These are phyloP conservation scores for Naegleria lovaniensis DNA, from an alignment of 208 protist genomes.

Conservation along the genomic window DNA sequence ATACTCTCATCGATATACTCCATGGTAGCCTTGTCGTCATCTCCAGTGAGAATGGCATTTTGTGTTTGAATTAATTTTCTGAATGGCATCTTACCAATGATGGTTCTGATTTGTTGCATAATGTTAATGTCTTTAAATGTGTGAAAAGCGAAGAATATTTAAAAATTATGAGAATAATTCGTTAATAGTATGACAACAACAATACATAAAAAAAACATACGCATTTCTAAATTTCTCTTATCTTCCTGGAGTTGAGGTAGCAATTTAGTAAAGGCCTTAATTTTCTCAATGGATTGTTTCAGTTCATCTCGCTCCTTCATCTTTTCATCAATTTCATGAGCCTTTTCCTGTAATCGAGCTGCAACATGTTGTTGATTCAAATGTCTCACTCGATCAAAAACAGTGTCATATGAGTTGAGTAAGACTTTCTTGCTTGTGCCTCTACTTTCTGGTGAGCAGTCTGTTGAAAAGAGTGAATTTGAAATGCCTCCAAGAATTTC, in stretches of 20 bases:
- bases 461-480: background rate
- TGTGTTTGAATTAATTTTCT: background rate
- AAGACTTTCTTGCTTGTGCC: background rate
- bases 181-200: background rate
- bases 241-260: slow-evolving; percentile 22
- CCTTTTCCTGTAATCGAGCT: background rate
- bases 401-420: background rate
- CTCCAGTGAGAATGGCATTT: background rate
- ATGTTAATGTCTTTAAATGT: slow-evolving; percentile 28
- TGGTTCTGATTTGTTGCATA: background rate
- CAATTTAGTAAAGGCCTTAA: slow-evolving; percentile 6
- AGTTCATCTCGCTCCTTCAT: background rate
- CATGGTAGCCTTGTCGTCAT: background rate
- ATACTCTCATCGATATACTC: slow-evolving; percentile 21
- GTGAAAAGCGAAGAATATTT: background rate
- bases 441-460: too few species aligned
- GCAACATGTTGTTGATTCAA: background rate
- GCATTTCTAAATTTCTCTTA: background rate
- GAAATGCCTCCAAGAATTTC: slow-evolving; percentile 13
- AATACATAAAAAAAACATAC: background rate
- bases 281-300: background rate
- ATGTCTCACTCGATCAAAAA: background rate
- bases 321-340: slow-evolving; percentile 2
- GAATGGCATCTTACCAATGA: background rate
- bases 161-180: background rate